Percentiles rank a stretch among this genome's conserved stretches.
Evolutionary conservation across 495 filamentous ascomycete species (phyloP).

Genomic region (Darksidea phi): DNA sequence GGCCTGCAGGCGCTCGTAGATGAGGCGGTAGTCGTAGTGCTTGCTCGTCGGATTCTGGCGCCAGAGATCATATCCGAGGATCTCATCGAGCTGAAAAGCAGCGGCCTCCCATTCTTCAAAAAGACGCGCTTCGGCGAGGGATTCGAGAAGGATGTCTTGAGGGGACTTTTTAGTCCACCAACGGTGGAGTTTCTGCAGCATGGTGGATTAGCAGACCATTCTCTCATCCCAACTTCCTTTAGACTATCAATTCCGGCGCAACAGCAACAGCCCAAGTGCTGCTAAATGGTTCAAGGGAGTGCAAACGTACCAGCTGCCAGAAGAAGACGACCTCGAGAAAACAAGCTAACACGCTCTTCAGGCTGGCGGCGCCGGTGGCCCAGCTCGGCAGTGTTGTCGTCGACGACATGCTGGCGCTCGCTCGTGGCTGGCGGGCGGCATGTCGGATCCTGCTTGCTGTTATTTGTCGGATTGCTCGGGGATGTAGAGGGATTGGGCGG

Average conservation of each 20-base stretch:
- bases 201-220: conserved; percentile 9
- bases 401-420: conserved; percentile 18
- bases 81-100: conserved; percentile 74
- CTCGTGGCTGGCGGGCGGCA: conserved; percentile 8
- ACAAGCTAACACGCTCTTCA: conserved; percentile 30
- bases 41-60: conserved; percentile 77
- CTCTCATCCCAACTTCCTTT: no score
- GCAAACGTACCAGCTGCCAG: conserved; percentile 42
- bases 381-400: conserved; percentile 1
- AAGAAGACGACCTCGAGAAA: conserved; percentile 43
- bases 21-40: conserved; percentile 87
- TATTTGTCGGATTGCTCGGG: conserved; percentile 27
- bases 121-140: conserved; percentile 60
- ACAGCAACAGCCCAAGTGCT: not conserved
- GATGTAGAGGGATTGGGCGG: conserved; percentile 19
- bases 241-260: not conserved
- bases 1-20: conserved; percentile 70
- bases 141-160: conserved; percentile 55
- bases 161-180: conserved; percentile 58
- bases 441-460: conserved; percentile 13
- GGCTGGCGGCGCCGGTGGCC: conserved; percentile 19
- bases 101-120: conserved; percentile 85
- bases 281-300: not conserved
- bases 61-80: conserved; percentile 79
- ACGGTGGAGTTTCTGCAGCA: conserved; percentile 52